Conservation (phyloP, 163 green algal species). For the Scenedesmus sp. region DNA sequence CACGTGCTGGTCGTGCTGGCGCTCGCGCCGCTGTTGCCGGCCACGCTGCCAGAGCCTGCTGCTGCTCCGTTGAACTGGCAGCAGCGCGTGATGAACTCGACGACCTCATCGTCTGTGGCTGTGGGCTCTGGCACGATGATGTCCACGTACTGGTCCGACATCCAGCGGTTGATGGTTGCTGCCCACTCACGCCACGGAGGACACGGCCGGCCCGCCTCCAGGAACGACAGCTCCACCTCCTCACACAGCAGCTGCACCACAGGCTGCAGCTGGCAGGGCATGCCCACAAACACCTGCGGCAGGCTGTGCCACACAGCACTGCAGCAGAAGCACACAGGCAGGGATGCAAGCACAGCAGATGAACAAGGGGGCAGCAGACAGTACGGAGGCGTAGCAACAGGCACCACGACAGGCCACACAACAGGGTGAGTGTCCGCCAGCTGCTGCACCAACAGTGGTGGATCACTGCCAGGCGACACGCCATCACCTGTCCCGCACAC, state of each 20-base stretch:
- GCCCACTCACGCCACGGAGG: slow-evolving; percentile 63
- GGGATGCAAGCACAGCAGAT: not conserved
- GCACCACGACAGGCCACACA: too few species aligned
- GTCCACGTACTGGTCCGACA: slow-evolving; percentile 56
- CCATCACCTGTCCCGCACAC: not conserved
- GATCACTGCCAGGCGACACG: too few species aligned
- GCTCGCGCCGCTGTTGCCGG: not conserved
- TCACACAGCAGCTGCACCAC: slow-evolving; percentile 66
- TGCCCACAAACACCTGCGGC: slow-evolving; percentile 63
- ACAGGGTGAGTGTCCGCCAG: too few species aligned
- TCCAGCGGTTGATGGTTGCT: slow-evolving; percentile 60
- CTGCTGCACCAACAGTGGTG: too few species aligned
- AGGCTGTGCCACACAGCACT: slow-evolving; percentile 65
- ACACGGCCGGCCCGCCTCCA: slow-evolving; percentile 44
- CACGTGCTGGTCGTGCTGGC: not conserved
- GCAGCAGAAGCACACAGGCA: not conserved
- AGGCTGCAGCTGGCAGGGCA: slow-evolving; percentile 60
- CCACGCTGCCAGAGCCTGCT: not conserved
- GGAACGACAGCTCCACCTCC: slow-evolving; percentile 58
- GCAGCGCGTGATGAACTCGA: slow-evolving; percentile 40
- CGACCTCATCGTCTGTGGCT: slow-evolving; percentile 42
- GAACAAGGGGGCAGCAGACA: too few species aligned
- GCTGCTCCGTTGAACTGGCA: slow-evolving; percentile 4
- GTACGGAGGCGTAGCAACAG: too few species aligned
- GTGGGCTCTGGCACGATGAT: slow-evolving; percentile 40